Percentiles rank a stretch among this genome's conserved stretches.
These are phyloP conservation scores for Sisymbrium irio DNA, from an alignment of 345 rosid species.

Conservation along the genomic window DNA sequence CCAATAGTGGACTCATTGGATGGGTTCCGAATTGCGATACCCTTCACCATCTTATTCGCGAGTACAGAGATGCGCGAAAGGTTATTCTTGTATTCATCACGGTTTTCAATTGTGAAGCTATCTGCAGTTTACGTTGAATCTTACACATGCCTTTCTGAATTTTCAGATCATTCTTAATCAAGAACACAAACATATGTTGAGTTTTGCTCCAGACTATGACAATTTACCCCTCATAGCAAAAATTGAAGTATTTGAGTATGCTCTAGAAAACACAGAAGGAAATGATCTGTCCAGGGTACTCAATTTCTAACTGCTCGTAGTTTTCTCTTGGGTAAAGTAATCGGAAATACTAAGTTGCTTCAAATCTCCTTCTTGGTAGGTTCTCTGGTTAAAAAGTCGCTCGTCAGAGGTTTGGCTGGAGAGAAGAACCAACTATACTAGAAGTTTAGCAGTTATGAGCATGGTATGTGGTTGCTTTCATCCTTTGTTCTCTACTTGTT, in stretches of 20 bases:
- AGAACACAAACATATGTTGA: constrained; percentile 89
- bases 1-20: constrained; percentile 91
- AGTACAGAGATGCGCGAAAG: constrained; percentile 93
- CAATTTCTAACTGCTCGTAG: background rate
- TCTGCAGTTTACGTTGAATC: background rate
- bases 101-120: constrained; percentile 9
- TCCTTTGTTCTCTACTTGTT: constrained; percentile 18
- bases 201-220: constrained; percentile 93
- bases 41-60: constrained; percentile 85
- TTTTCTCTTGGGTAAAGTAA: constrained; percentile 1
- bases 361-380: constrained; percentile 44
- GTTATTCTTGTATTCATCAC: constrained; percentile 40
- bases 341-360: constrained; percentile 14
- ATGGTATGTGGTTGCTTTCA: constrained; percentile 63
- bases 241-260: constrained; percentile 91
- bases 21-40: constrained; percentile 99
- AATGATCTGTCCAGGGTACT: constrained; percentile 91
- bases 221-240: constrained; percentile 88
- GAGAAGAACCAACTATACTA: constrained; percentile 95
- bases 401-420: constrained; percentile 98
- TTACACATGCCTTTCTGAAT: constrained; percentile 22
- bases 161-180: constrained; percentile 84
- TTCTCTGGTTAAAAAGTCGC: constrained; percentile 98
- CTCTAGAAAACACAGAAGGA: constrained; percentile 88
- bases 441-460: constrained; percentile 99